A percentile compares a stretch with the other conserved stretches of the same genome.
Evolutionary conservation across 257 asterid species (phyloP).

Genomic region (Solanum sejunctum): DNA sequence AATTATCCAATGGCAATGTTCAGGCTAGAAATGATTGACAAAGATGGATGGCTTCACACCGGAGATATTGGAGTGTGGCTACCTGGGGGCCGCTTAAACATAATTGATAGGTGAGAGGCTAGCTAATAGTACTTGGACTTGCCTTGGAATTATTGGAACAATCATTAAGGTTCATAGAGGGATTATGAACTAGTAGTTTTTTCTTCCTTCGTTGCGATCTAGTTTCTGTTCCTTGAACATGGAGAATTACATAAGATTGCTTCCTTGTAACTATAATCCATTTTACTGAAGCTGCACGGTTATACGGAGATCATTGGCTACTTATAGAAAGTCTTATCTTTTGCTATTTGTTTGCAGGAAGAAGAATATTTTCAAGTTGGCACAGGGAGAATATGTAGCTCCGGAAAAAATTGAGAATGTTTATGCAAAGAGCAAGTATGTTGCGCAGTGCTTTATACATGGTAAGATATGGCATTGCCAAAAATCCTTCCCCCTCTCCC

Average conservation of each 20-base stretch:
- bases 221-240: neutral
- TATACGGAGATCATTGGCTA: neutral
- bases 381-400: slow-evolving; percentile 93
- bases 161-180: neutral
- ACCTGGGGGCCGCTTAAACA: slow-evolving; percentile 86
- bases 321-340: neutral
- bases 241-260: neutral
- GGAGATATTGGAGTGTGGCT: slow-evolving; percentile 97
- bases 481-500: neutral
- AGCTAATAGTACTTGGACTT: neutral
- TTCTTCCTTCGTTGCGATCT: neutral
- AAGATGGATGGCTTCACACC: slow-evolving; percentile 81
- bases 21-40: slow-evolving; percentile 79
- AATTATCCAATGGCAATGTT: slow-evolving; percentile 1
- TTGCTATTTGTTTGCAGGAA: slow-evolving; percentile 40
- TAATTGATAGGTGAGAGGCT: slow-evolving; percentile 60
- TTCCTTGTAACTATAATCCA: neutral
- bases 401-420: slow-evolving; percentile 93
- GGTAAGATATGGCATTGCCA: slow-evolving; percentile 29
- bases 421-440: slow-evolving; percentile 77
- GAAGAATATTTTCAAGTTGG: slow-evolving; percentile 88
- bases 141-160: neutral
- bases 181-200: neutral
- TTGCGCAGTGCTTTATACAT: slow-evolving; percentile 77
- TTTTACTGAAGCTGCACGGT: neutral